These are phyloP conservation scores for Alternaria dauci DNA, from an alignment of 2,329 filamentous ascomycete genomes.

Conservation along the genomic window DNA sequence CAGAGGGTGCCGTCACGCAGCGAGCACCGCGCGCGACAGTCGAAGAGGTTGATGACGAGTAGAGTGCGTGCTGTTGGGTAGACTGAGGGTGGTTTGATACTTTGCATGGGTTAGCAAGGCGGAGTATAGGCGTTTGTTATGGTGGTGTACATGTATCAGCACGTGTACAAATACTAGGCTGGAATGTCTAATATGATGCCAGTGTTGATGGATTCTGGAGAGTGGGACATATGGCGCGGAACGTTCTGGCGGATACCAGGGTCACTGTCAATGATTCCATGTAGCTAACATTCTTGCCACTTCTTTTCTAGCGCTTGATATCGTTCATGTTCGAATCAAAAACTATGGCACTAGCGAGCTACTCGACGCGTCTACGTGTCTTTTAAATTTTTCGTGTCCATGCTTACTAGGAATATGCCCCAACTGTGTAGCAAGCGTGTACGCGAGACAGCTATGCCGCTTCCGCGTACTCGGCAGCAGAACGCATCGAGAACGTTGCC, in stretches of 20 bases:
- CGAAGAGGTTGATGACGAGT: conserved; percentile 50
- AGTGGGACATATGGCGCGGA: neutral
- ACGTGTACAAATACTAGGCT: neutral
- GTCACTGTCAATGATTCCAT: neutral
- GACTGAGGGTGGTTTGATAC: conserved; percentile 3
- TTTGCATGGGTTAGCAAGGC: conserved; percentile 15
- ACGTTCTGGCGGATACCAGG: neutral
- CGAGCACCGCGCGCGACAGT: conserved; percentile 46
- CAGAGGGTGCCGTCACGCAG: conserved; percentile 35
- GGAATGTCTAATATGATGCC: neutral
- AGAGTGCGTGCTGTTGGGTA: neutral
- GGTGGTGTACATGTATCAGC: neutral
- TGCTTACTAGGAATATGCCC: neutral
- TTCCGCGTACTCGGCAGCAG: neutral
- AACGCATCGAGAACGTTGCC: neutral
- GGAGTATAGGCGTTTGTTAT: conserved; percentile 11
- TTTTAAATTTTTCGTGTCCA: neutral
- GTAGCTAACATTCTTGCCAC: neutral
- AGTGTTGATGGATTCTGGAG: neutral
- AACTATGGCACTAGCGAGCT: neutral
- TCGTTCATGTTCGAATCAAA: neutral
- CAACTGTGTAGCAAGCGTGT: neutral
- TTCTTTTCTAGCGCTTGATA: neutral
- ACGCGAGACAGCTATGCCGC: neutral
- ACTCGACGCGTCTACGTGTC: neutral